These are phyloP conservation scores for Diospyros kaki DNA, from an alignment of 148 eudicot species.

Conservation along the genomic window DNA sequence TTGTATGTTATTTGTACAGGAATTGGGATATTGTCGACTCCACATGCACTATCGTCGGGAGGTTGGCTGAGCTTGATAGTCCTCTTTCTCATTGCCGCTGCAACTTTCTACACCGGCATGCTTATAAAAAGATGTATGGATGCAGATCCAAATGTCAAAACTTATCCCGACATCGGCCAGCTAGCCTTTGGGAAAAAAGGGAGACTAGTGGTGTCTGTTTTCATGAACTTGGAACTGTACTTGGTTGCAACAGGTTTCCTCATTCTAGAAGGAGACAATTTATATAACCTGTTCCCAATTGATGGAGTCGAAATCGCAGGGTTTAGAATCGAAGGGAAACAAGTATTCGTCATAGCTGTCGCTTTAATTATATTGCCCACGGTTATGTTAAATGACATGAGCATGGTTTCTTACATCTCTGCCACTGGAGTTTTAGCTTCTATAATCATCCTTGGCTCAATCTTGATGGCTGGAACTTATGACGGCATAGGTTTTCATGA, in stretches of 20 bases:
- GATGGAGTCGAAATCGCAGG: conserved; percentile 20
- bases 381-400: conserved; percentile 35
- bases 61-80: conserved; percentile 48
- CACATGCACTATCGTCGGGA: conserved; percentile 47
- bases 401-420: conserved; percentile 44
- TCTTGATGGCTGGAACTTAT: conserved; percentile 33
- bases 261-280: conserved; percentile 60
- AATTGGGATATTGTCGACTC: conserved; percentile 46
- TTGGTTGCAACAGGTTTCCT: conserved; percentile 52
- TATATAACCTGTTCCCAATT: conserved; percentile 35
- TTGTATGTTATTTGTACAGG: conserved; percentile 21
- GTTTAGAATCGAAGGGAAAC: conserved; percentile 31
- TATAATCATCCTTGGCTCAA: conserved; percentile 34
- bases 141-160: conserved; percentile 29
- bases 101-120: conserved; percentile 39
- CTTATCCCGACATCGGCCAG: conserved; percentile 50
- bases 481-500: conserved; percentile 42
- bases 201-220: conserved; percentile 24
- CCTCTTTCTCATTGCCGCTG: conserved; percentile 28
- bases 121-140: conserved; percentile 59
- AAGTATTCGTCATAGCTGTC: conserved; percentile 33
- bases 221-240: conserved; percentile 47
- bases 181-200: conserved; percentile 50
- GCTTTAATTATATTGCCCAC: conserved; percentile 40
- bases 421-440: conserved; percentile 52